A percentile compares a stretch with the other conserved stretches of the same genome.
These are phyloP conservation scores for Boletus subcaerulescens DNA, from an alignment of 768 basidiomycete species.

Conservation along the genomic window DNA sequence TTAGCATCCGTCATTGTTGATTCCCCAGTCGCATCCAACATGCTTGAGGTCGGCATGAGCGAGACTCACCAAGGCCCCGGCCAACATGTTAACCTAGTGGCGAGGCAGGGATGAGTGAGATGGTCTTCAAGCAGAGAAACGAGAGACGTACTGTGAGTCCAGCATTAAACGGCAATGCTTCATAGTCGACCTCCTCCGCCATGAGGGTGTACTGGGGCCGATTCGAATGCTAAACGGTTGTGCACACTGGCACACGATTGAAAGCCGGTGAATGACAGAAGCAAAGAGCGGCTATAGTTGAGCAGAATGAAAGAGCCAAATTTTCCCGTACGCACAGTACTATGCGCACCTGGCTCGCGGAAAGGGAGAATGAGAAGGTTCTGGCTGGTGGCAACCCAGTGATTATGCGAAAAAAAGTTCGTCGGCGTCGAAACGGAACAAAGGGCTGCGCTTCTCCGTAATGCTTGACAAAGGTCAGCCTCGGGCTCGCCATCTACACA, in stretches of 20 bases:
- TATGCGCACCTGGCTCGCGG: background rate
- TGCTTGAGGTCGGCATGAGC: slow-evolving; percentile 3
- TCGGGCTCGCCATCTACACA: background rate
- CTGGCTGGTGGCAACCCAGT: background rate
- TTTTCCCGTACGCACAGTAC: slow-evolving; percentile 1
- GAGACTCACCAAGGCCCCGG: slow-evolving; percentile 84
- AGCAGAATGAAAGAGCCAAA: slow-evolving; percentile 7
- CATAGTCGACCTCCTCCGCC: slow-evolving; percentile 57
- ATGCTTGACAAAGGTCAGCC: background rate
- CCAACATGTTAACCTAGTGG: slow-evolving; percentile 89
- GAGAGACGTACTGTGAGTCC: slow-evolving; percentile 58
- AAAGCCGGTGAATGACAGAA: background rate
- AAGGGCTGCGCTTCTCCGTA: background rate
- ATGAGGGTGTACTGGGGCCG: slow-evolving; percentile 19
- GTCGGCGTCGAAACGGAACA: slow-evolving; percentile 3
- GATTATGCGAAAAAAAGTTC: slow-evolving; percentile 1
- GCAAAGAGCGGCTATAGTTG: background rate
- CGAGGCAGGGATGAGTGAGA: slow-evolving; percentile 12
- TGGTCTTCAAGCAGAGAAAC: slow-evolving; percentile 8
- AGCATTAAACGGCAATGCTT: slow-evolving; percentile 69
- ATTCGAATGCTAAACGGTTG: slow-evolving; percentile 6
- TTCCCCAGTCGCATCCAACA: background rate
- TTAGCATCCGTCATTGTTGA: slow-evolving; percentile 12
- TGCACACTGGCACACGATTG: slow-evolving; percentile 3
- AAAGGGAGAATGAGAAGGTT: background rate